Evolutionary conservation across 2,329 filamentous ascomycete genomes (phyloP), one percentile per base, ranked within the genome.

Genomic region (Claviceps spartinae): DNA sequence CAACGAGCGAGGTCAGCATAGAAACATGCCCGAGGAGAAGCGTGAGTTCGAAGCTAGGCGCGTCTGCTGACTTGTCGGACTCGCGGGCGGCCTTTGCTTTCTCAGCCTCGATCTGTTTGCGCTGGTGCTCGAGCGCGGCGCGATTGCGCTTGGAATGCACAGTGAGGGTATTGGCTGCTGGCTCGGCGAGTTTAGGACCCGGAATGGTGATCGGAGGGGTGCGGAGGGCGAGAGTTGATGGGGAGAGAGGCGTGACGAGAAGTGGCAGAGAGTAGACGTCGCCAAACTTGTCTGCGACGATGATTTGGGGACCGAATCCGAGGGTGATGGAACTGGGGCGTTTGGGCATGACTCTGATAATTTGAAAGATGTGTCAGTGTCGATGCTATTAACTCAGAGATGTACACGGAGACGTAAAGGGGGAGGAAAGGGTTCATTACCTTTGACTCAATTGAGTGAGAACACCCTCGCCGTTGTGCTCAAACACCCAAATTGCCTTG

Each of bases 231-330:
- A 43, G 51, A 36, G 43, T 43, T 24, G 47, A 57, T 50, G 49
- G 50, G 24, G 59, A 56, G 20, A 52, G 53, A 37, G 57, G 61
- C 38, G 58, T 61, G 47, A 56, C 53, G 54, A 63, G 50, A 49
- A 97, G 73, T 14, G 93, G 91, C 7, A 98, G 69, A 11, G 86
- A 79, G 69, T 95, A 97, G 55, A 96, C 91, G 65, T 98, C 93
- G 58, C 93, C 93, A 62, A 97, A 97, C 67, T 98, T 98, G 72
- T 98, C 93, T 50, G 82, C 91, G 55, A 81, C 82, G 53, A 97
- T 69, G 56, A 98, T 87, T 8, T 82, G 86, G 44, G 76, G 74
- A 63, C 90, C 83, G 41, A 79, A 72, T 7, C 85, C 81, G 50
- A 96, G 69, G 49, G 77, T 71, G 53, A 97, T 72, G 38, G 86